phyloP scores from a whole-genome alignment of 139 green algal species.

The Chlorella vulgaris region DNA sequence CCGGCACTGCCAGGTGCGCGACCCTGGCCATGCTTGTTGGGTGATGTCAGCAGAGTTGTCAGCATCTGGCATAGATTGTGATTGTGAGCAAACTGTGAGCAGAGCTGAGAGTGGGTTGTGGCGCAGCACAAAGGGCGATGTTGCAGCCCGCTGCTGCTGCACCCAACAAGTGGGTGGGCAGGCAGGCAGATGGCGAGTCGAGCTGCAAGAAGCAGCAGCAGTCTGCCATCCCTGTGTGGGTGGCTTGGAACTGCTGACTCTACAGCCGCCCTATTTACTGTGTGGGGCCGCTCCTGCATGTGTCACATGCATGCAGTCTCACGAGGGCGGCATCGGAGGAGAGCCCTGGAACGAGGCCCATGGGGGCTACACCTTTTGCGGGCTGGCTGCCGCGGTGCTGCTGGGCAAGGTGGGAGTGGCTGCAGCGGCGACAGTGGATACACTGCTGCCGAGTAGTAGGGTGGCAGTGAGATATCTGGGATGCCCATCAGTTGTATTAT shows the following conservation, averaged over 20 bases:
- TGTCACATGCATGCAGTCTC: constrained; percentile 59
- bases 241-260: too few relatives aligned
- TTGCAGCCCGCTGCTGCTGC: too few relatives aligned
- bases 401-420: constrained; percentile 35
- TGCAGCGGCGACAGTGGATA: background rate
- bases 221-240: background rate
- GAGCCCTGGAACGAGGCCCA: constrained; percentile 98
- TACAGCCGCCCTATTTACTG: background rate
- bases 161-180: too few relatives aligned
- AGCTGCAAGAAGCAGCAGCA: too few relatives aligned
- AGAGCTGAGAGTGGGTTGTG: too few relatives aligned
- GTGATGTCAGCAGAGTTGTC: background rate
- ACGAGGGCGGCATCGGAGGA: constrained; percentile 93
- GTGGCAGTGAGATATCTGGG: background rate
- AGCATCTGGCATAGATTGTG: too few relatives aligned
- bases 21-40: background rate
- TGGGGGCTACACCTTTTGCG: constrained; percentile 98
- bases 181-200: too few relatives aligned
- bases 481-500: too few relatives aligned
- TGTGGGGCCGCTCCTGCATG: background rate
- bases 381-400: constrained; percentile 80
- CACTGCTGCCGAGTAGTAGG: too few relatives aligned
- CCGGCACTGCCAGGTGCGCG: constrained; percentile 62
- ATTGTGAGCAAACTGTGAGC: too few relatives aligned
- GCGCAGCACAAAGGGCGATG: too few relatives aligned